These are phyloP conservation scores for Pachyrhizus erosus DNA, from an alignment of 306 rosid genomes.

Conservation along the genomic window DNA sequence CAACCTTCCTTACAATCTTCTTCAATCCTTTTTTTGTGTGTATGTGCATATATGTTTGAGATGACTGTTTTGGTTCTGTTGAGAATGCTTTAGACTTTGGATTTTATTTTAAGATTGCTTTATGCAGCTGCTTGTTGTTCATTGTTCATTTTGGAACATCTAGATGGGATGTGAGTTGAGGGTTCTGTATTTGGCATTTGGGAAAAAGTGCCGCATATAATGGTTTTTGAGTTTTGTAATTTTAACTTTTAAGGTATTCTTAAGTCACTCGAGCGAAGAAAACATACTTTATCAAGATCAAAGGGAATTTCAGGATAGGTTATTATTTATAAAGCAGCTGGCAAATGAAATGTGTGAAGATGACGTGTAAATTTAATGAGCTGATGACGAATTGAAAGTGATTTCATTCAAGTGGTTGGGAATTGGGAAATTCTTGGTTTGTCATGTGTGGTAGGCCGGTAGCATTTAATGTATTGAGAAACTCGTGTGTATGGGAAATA, in stretches of 20 bases:
- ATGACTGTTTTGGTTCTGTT: neutral
- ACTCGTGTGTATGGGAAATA: neutral
- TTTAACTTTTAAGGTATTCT: conserved; percentile 2
- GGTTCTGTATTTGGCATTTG: conserved; percentile 13
- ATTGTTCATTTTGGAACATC: conserved; percentile 5
- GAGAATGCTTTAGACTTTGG: conserved; percentile 1
- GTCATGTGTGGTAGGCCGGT: neutral
- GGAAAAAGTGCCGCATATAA: neutral
- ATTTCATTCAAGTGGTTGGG: neutral
- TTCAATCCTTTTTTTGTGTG: conserved; percentile 3
- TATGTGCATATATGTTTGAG: conserved; percentile 25
- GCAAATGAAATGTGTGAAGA: conserved; percentile 13
- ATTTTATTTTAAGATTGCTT: conserved; percentile 16
- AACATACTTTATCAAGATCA: neutral
- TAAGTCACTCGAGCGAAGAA: neutral
- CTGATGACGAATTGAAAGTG: neutral
- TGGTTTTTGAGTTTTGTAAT: conserved; percentile 16
- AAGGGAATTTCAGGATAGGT: neutral
- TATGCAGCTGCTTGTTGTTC: conserved; percentile 6
- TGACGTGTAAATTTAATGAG: neutral
- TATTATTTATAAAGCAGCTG: neutral
- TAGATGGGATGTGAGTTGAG: conserved; percentile 25
- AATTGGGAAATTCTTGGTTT: conserved; percentile 28
- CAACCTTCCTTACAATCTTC: conserved; percentile 13
- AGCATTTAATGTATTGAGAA: conserved; percentile 1